Base-by-base conservation (phyloP, 2,329 filamentous ascomycete species). In the Apiospora koreana region DNA sequence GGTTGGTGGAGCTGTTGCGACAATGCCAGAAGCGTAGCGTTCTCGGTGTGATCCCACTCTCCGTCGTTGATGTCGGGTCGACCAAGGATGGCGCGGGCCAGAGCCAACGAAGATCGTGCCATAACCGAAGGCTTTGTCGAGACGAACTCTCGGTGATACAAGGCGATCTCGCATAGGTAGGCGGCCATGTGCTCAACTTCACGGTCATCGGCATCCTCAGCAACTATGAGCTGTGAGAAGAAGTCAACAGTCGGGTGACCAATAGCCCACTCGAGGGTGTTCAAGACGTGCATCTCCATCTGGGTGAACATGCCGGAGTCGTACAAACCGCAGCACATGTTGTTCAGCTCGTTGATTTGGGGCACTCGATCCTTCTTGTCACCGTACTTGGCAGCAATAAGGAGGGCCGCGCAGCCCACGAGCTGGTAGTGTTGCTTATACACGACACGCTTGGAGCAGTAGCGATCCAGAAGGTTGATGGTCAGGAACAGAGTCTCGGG, bases 291-390 rank as follows among this genome's bases (percentile, higher is more conserved):
- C 95, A 97, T 98, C 85, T 99, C 96, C 96, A 99, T 99, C 83
- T 99, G 96, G 14, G 95, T 95, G 84, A 99, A 99, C 96, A 99
- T 99, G 84, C 97, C 95, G 67, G 97, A 94, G 78, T 99, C 96
- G 83, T 99, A 99, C 48, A 98, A 88, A 46, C 93, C 95, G 84
- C 96, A 98, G 88, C 96, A 99, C 96, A 99, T 98, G 75, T 95
- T 97, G 88, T 97, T 97, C 74, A 99, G 87, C 81, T 99, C 96
- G 80, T 94, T 91, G 80, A 99, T 97, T 74, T 97, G 96, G 5
- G 96, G 96, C n/a, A 99, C 96, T 68, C 95, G 91, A 79, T 99
- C 96, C 86, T 99, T 99, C 86, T 96, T 95, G 84, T 99, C 96
- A 71, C 95, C 95, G 80, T 98, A 99, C 87, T 99, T 99, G 82